These are phyloP conservation scores for Colletotrichum viniferum DNA, from an alignment of 2,329 filamentous ascomycete species.

Conservation along the genomic window DNA sequence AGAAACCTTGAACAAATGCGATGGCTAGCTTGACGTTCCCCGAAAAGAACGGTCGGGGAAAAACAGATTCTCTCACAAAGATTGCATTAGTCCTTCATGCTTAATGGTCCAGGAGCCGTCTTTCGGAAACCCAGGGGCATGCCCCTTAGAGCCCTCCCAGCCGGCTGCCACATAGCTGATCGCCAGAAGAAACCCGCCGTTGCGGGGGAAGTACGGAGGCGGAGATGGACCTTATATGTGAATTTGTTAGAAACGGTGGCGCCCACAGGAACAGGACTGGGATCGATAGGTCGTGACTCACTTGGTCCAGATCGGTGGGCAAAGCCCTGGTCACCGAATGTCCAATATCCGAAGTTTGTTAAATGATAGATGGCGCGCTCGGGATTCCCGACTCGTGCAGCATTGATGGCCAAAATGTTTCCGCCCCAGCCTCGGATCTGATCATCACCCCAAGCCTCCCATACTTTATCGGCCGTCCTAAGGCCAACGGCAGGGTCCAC, in stretches of 20 bases:
- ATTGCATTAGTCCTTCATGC: slow-evolving; percentile 16
- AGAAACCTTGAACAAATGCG: background rate
- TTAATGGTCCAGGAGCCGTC: slow-evolving; percentile 37
- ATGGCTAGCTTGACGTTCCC: background rate
- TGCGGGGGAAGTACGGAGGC: slow-evolving; percentile 39
- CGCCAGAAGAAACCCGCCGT: slow-evolving; percentile 40
- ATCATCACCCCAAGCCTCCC: slow-evolving; percentile 43
- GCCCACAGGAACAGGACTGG: background rate
- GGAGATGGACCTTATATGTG: background rate
- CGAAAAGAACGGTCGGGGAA: too few species aligned
- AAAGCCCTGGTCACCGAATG: slow-evolving; percentile 37
- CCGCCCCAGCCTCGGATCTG: slow-evolving; percentile 51
- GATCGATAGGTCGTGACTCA: background rate
- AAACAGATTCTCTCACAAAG: background rate
- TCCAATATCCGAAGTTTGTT: slow-evolving; percentile 44
- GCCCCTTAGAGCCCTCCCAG: slow-evolving; percentile 13
- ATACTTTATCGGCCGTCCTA: slow-evolving; percentile 41
- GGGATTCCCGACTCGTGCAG: slow-evolving; percentile 42
- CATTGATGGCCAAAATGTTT: slow-evolving; percentile 50
- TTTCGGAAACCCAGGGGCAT: slow-evolving; percentile 38
- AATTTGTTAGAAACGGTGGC: background rate
- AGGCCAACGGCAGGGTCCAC: slow-evolving; percentile 38
- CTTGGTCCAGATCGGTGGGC: slow-evolving; percentile 31
- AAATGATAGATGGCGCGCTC: slow-evolving; percentile 44
- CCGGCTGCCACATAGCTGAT: slow-evolving; percentile 38